A percentile compares a stretch with the other conserved stretches of the same genome.
Evolutionary conservation across 805 yeast species (phyloP).

Genomic region (Debaryomyces prosopidis): DNA sequence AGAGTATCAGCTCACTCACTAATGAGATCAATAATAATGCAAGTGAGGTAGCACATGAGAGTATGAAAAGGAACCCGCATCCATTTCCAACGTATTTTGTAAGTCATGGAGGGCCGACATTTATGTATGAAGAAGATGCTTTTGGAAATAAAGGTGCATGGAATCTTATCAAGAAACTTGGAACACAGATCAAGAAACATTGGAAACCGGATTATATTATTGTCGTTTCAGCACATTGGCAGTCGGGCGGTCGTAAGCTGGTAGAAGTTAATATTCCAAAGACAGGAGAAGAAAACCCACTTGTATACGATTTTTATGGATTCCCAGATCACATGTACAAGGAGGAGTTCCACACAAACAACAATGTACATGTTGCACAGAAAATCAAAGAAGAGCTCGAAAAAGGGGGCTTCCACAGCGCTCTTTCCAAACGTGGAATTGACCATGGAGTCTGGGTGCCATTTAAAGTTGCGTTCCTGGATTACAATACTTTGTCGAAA

Average conservation of each 20-base stretch:
- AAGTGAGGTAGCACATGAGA: neutral
- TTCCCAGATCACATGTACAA: slow-evolving; percentile 67
- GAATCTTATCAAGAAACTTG: slow-evolving; percentile 48
- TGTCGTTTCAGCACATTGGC: slow-evolving; percentile 81
- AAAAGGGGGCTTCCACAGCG: slow-evolving; percentile 44
- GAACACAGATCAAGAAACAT: slow-evolving; percentile 46
- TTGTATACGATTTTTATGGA: slow-evolving; percentile 75
- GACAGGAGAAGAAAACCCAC: slow-evolving; percentile 42
- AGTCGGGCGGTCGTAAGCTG: slow-evolving; percentile 39
- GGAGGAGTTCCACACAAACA: slow-evolving; percentile 58
- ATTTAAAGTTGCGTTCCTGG: slow-evolving; percentile 62
- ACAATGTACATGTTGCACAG: slow-evolving; percentile 43
- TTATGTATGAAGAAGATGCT: slow-evolving; percentile 54
- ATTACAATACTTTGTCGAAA: slow-evolving; percentile 29
- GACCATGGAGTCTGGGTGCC: slow-evolving; percentile 90
- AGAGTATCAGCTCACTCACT: neutral
- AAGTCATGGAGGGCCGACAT: slow-evolving; percentile 86
- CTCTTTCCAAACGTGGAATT: slow-evolving; percentile 58
- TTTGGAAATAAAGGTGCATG: slow-evolving; percentile 66
- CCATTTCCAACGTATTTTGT: slow-evolving; percentile 63
- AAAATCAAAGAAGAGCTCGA: slow-evolving; percentile 43
- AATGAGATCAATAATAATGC: too few relatives aligned
- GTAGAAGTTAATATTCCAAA: slow-evolving; percentile 47
- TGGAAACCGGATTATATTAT: slow-evolving; percentile 67
- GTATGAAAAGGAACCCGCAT: slow-evolving; percentile 11